These are phyloP conservation scores for Sicyos baderoa DNA, from an alignment of 306 rosid genomes.

Conservation along the genomic window DNA sequence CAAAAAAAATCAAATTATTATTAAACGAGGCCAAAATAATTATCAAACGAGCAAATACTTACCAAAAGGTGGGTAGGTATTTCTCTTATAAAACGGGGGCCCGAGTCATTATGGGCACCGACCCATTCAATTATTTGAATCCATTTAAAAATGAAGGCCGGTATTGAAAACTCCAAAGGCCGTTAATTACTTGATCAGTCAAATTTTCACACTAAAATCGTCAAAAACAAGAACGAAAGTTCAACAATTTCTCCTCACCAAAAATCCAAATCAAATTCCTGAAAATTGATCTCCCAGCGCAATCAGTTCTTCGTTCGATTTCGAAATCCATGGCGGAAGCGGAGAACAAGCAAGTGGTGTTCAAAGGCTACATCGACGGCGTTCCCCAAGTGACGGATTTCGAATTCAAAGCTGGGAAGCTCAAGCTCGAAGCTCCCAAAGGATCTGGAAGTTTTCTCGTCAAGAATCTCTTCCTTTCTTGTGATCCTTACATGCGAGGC, in stretches of 20 bases:
- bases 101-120: too few species aligned
- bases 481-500: constrained; percentile 51
- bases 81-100: too few species aligned
- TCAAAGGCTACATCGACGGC: constrained; percentile 33
- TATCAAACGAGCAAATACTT: too few species aligned
- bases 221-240: neutral
- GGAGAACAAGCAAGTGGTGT: constrained; percentile 42
- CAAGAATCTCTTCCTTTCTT: constrained; percentile 46
- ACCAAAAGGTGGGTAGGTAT: too few species aligned
- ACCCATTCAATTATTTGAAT: too few species aligned
- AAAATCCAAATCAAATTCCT: neutral
- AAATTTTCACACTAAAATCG: neutral
- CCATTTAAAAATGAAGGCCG: neutral
- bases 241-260: neutral
- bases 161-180: neutral
- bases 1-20: too few species aligned
- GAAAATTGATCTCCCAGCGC: neutral
- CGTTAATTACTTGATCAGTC: neutral
- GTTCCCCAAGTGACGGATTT: constrained; percentile 36
- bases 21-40: too few species aligned
- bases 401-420: constrained; percentile 25
- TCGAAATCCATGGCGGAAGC: constrained; percentile 9
- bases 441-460: constrained; percentile 33
- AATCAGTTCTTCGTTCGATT: neutral
- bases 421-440: constrained; percentile 29